phyloP scores from a whole-genome alignment of 495 filamentous ascomycete species.

The Penicillium daleae region DNA sequence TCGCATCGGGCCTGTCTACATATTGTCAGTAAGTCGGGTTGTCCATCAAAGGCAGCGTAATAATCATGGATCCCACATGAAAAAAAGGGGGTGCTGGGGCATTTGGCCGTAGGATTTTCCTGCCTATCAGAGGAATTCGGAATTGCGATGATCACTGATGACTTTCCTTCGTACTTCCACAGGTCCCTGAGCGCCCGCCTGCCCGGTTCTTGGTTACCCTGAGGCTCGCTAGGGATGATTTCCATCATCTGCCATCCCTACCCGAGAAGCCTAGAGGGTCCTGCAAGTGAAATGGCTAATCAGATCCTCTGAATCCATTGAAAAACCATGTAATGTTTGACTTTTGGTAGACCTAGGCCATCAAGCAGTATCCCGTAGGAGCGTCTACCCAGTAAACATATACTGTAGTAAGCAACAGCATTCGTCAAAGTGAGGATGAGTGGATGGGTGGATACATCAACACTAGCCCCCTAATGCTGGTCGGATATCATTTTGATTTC shows the following conservation, averaged over 20 bases:
- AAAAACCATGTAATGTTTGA: no score
- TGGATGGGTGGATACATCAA: background rate
- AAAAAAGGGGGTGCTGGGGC: slow-evolving; percentile 13
- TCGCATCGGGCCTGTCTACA: background rate
- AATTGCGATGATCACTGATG: slow-evolving; percentile 19
- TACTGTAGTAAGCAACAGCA: background rate
- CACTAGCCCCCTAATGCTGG: background rate
- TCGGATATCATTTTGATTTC: background rate
- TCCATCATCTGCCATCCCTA: background rate
- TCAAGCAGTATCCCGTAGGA: background rate
- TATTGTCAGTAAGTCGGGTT: background rate
- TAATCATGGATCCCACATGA: slow-evolving; percentile 4
- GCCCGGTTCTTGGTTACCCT: slow-evolving; percentile 9
- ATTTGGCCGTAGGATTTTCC: background rate
- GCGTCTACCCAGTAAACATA: background rate
- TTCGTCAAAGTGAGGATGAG: background rate
- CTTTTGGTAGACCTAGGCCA: no score
- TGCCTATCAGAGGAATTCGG: slow-evolving; percentile 23
- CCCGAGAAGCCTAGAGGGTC: background rate
- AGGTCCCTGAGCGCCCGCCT: slow-evolving; percentile 12
- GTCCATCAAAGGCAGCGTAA: background rate
- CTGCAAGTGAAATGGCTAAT: background rate
- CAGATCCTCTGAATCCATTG: background rate
- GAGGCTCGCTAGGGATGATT: slow-evolving; percentile 6
- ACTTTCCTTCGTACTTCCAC: background rate